Base-by-base conservation (phyloP, 2,329 filamentous ascomycete species). In the Talaromyces sp. region DNA sequence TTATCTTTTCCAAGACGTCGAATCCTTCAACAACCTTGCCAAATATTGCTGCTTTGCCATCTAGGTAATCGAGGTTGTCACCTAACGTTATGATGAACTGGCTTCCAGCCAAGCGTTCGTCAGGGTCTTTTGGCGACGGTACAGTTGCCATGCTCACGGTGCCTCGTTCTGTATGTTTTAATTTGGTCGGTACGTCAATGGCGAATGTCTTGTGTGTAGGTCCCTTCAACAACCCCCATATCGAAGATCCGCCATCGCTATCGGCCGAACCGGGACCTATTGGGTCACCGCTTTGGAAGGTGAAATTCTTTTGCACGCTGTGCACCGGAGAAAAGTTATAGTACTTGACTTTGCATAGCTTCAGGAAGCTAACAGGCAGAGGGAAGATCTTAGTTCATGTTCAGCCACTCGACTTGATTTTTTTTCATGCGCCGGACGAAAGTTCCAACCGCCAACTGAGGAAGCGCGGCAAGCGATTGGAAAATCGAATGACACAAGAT, bases 261-360 rank as follows among this genome's bases (percentile, higher is more conserved):
- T 92, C 86, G 69, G 86, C 81, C 14, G 92, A 91, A 63, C 89
- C 86, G 12, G 93, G 93, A 12, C 95, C 93, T 60, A 98, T 87
- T 12, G 93, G 93, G 72, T 98, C 95, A 74, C 93, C 93, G 35
- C 91, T 96, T 77, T 98, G 93, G 78, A 96, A 96, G 65, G 93
- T 96, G 78, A 97, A 98, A 77, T 92, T 88, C 75, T 93, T 95
- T 74, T 97, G 95, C 40, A 99, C 86, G 68, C 89, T 92, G 79
- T 97, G 91, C 61, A 98, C 81, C 28, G 93, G 95, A 5, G 92
- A 88, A 76, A 96, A 98, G 81, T 98, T 98, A 86, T 97, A 99
- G 81, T 98, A 99, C 81, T 97, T 99, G 78, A 92, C 83, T 80
- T 98, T 98, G 86, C 95, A 97, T 70, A 99, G 90, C 83, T 99